Evolutionary conservation across 73 alveolate species (phyloP).

Genomic region (Tetrahymena thermophila): DNA sequence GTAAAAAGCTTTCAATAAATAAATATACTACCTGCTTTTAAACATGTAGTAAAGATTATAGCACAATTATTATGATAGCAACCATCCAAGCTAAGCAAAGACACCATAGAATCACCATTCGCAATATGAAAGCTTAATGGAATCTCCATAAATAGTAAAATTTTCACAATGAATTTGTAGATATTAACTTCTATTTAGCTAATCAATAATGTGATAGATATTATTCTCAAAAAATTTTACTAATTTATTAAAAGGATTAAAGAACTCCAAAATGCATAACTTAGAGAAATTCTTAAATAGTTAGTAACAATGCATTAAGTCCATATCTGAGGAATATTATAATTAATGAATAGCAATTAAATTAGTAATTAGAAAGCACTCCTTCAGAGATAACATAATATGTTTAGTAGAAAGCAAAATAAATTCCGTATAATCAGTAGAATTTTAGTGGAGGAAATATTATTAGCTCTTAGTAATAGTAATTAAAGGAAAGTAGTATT

Average conservation of each 20-base stretch:
- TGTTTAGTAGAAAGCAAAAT: background rate
- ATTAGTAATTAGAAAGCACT: background rate
- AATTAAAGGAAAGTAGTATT: background rate
- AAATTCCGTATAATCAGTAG: background rate
- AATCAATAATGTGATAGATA: background rate
- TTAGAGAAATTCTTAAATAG: background rate
- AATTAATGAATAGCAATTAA: background rate
- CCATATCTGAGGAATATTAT: background rate
- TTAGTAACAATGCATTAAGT: background rate
- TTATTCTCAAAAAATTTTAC: background rate
- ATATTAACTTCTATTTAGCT: background rate
- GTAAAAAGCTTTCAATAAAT: background rate
- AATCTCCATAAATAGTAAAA: background rate
- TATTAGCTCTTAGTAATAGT: background rate
- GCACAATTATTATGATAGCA: background rate
- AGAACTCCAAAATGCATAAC: background rate
- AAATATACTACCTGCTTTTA: background rate
- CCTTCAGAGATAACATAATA: background rate
- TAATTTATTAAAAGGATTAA: background rate
- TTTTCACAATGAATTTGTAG: background rate
- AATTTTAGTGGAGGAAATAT: background rate
- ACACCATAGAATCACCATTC: background rate
- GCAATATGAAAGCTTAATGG: background rate
- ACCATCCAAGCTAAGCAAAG: background rate
- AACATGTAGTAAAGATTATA: background rate